Evolutionary conservation across 1,284 basidiomycete genomes (phyloP).

Genomic region (Bjerkandera adusta): DNA sequence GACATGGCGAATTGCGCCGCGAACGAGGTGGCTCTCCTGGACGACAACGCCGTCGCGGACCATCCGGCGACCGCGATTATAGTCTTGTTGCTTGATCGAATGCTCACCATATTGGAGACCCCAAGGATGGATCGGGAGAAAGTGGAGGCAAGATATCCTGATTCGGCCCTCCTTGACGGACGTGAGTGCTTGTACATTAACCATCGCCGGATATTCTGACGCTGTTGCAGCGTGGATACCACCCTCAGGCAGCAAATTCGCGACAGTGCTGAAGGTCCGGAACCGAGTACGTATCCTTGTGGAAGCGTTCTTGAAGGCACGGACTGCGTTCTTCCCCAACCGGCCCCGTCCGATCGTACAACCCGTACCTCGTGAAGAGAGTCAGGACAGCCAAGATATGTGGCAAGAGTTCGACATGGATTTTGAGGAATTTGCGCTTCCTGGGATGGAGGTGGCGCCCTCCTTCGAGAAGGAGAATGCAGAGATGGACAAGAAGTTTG

Average conservation of each 20-base stretch:
- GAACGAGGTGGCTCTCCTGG: constrained; percentile 42
- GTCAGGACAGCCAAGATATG: constrained; percentile 78
- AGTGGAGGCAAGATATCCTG: constrained; percentile 51
- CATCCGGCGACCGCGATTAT: no score
- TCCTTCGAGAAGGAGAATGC: no score
- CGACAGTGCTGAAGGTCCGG: no score
- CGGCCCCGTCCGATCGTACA: constrained; percentile 33
- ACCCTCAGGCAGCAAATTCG: no score
- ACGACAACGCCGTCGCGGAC: constrained; percentile 13
- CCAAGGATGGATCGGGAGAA: constrained; percentile 38
- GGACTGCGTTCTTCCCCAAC: constrained; percentile 49
- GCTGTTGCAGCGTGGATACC: no score
- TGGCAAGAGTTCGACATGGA: constrained; percentile 56
- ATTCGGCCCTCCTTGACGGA: constrained; percentile 58
- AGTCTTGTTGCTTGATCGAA: constrained; percentile 61
- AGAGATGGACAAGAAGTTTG: no score
- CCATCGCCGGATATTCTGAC: no score
- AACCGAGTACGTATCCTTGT: constrained; percentile 44
- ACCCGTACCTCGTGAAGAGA: constrained; percentile 56
- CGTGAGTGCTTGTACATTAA: constrained; percentile 40
- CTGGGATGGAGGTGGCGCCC: no score
- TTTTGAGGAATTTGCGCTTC: no score
- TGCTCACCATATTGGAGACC: constrained; percentile 60
- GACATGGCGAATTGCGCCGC: constrained; percentile 61
- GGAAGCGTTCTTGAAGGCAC: constrained; percentile 64